Evolutionary conservation across 306 rosid species (phyloP), one percentile per base, ranked within the genome.

Genomic region (Sicyos edulis): DNA sequence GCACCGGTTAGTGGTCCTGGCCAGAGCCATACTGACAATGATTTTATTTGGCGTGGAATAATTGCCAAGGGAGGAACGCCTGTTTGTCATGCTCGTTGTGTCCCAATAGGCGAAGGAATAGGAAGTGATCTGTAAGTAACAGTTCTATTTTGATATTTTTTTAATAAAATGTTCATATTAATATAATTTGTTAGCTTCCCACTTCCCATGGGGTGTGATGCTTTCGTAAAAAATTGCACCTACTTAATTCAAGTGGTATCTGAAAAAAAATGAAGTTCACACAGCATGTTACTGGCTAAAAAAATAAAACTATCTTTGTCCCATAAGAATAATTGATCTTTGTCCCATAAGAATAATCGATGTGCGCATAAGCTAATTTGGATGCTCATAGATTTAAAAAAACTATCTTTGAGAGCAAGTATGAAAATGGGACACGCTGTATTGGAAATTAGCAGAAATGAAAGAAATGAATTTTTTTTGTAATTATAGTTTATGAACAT

Each of bases 51-150:
- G 99, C 96, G 92, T 32, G 99, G 99, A 37, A 72, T 89, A 55
- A 85, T 95, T 79, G 97, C 99, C 32, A 95, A 95, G 83, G 99
- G 99, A 17, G 99, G 99, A 75, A 91, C 99, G 8, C 92, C 92
- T 68, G 97, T 95, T 80, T 95, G 99, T 71, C 92, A 83, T 70
- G 97, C 97, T 67, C 88, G 99, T 68, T 95, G 97, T 71, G 85
- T 95, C 55, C 99, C 97, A 60, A 65, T 95, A 6, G 97, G 95
- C 61, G 88, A 89, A 72, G 97, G 99, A 79, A 70, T 89, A 29
- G 89, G 85, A 62, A 71, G 90, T 73, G 97, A 86, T 75, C 97
- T 95, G 99, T 95, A 88, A 95, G 99, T 89, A 80, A 50, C 62
- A 55, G 57, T 76, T 74, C 49, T 58, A 49, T 53, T 61, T 26